Evolutionary conservation across 2,329 filamentous ascomycete species (phyloP), one percentile per base, ranked within the genome.

Genomic region (Sporothrix curviconia): DNA sequence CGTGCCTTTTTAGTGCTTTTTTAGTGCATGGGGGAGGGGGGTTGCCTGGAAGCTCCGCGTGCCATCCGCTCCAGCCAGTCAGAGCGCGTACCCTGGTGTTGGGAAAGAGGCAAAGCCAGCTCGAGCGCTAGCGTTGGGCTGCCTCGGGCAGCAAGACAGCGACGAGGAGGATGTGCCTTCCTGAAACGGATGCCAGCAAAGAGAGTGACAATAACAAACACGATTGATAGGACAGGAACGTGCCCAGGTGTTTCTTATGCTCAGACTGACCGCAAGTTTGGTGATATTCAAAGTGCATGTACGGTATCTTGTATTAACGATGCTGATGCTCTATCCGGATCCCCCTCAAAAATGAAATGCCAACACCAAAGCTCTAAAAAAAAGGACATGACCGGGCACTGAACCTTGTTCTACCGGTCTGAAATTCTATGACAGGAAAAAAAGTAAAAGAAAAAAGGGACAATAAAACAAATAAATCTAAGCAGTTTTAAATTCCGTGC

Each of bases 41-140:
- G n/a, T n/a, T n/a, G n/a, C n/a, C n/a, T n/a, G n/a, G n/a, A n/a
- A n/a, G n/a, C n/a, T n/a, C n/a, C n/a, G n/a, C n/a, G n/a, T n/a
- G n/a, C n/a, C n/a, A n/a, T n/a, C 17, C 7, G 25, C 25, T 19
- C 28, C 46, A 46, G 39, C 55, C 55, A 57, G 17, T 57, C 54
- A 56, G 43, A 49, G 36, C 36, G 11, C 54, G 54, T 56, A 24
- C 43, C 54, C 34, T 36, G 34, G 43, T 24, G 37, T 32, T 56
- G 54, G 43, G 24, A n/a, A 32, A 36, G 15, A 19, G 15, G 14
- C 44, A 12, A 50, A 50, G 30, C 17, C n/a, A n/a, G n/a, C n/a
- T n/a, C n/a, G n/a, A 32, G 22, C 22, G 5, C 37, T 22, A 28
- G n/a, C 15, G 25, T 40, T 32, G 19, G 37, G 17, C 17, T 43